phyloP scores from a whole-genome alignment of 1,284 basidiomycete species.

The Neonothopanus nambi region DNA sequence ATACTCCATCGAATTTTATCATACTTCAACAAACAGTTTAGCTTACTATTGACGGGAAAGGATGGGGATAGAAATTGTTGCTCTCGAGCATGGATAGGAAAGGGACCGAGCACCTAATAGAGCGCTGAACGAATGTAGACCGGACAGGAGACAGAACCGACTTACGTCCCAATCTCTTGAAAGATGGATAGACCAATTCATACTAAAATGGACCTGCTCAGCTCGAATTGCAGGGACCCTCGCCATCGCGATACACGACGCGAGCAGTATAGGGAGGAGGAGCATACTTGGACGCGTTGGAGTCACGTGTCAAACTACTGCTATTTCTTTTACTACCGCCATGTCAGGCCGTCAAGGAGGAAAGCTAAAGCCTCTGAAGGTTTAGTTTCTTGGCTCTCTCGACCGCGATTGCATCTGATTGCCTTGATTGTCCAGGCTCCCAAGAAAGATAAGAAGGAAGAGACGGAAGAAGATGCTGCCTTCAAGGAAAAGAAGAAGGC shows the following conservation, averaged over 20 bases:
- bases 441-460: constrained; percentile 77
- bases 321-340: constrained; percentile 7
- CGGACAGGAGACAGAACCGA: background rate
- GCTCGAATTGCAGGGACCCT: background rate
- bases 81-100: constrained; percentile 79
- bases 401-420: background rate
- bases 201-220: background rate
- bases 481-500: constrained; percentile 76
- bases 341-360: constrained; percentile 80
- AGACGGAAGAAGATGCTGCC: constrained; percentile 66
- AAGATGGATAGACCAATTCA: constrained; percentile 15
- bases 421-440: constrained; percentile 49
- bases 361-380: constrained; percentile 79
- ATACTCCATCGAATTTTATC: background rate
- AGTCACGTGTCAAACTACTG: background rate
- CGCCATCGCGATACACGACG: background rate
- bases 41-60: constrained; percentile 65
- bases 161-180: constrained; percentile 18
- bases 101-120: constrained; percentile 69
- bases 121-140: background rate
- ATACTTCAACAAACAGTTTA: constrained; percentile 3
- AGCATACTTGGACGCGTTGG: background rate
- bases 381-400: constrained; percentile 18
- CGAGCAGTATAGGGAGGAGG: background rate
- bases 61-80: constrained; percentile 76